Evolutionary conservation across 2,329 filamentous ascomycete species (phyloP).

Genomic region (Colletotrichum sp.): DNA sequence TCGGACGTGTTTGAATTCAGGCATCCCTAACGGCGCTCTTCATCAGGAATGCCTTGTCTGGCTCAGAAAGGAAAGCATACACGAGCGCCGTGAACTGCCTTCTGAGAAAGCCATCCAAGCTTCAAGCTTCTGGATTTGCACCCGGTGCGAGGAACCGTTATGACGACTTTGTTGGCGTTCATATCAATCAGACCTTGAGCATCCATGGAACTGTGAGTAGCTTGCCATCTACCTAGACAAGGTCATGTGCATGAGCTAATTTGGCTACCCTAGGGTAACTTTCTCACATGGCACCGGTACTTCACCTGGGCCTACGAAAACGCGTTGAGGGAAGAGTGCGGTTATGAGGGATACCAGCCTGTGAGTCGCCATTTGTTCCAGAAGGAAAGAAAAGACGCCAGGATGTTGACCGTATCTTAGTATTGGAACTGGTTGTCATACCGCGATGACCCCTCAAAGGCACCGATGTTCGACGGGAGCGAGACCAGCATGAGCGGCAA

Average conservation of each 20-base stretch:
- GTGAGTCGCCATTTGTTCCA: background rate
- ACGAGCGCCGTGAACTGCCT: slow-evolving; percentile 21
- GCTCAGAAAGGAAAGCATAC: slow-evolving; percentile 19
- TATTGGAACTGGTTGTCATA: slow-evolving; percentile 43
- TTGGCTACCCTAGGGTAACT: background rate
- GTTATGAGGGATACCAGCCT: slow-evolving; percentile 21
- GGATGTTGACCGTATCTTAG: background rate
- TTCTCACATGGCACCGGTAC: slow-evolving; percentile 21
- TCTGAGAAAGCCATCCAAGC: background rate
- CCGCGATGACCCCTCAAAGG: slow-evolving; percentile 30
- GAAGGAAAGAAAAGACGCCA: fast-evolving
- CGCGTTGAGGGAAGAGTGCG: slow-evolving; percentile 17
- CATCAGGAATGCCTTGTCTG: slow-evolving; percentile 25
- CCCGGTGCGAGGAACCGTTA: slow-evolving; percentile 20
- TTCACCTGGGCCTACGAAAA: slow-evolving; percentile 15
- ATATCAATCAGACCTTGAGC: slow-evolving; percentile 12
- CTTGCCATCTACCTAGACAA: background rate
- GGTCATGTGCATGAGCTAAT: background rate
- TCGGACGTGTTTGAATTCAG: background rate
- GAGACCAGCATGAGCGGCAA: slow-evolving; percentile 41
- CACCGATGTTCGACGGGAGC: slow-evolving; percentile 44
- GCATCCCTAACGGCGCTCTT: background rate
- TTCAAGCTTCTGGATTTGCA: background rate
- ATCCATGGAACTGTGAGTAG: slow-evolving; percentile 8
- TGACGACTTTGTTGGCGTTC: slow-evolving; percentile 22